These are phyloP conservation scores for Fomitopsis palustris DNA, from an alignment of 1,284 basidiomycete species.

Conservation along the genomic window DNA sequence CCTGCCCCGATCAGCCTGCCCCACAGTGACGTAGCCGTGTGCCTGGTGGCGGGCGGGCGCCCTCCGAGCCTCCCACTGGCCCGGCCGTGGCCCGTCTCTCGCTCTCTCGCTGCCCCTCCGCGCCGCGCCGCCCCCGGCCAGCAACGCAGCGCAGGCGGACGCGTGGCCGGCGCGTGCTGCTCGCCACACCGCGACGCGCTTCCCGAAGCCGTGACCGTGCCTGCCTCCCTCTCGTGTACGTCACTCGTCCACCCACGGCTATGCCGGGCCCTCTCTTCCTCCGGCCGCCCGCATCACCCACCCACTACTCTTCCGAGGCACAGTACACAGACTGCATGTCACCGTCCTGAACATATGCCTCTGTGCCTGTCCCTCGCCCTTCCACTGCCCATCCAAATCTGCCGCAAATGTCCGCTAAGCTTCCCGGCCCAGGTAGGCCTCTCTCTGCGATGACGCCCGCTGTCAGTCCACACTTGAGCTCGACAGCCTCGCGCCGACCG, in stretches of 20 bases:
- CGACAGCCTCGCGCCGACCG: too few relatives aligned
- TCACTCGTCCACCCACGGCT: background rate
- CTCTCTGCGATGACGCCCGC: too few relatives aligned
- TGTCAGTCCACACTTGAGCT: too few relatives aligned
- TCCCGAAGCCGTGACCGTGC: background rate
- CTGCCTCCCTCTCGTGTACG: background rate
- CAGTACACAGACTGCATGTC: constrained; percentile 61
- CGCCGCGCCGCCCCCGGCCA: background rate
- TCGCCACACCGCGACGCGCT: background rate
- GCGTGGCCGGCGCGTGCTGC: background rate
- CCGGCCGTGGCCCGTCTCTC: background rate
- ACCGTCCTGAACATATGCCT: too few relatives aligned
- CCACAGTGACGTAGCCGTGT: background rate
- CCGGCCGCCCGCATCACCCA: background rate
- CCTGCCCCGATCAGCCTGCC: background rate
- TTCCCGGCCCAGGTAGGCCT: too few relatives aligned
- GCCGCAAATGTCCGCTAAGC: too few relatives aligned
- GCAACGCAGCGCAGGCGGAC: background rate
- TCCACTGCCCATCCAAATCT: too few relatives aligned
- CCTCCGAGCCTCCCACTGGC: too few relatives aligned
- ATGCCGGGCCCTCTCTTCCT: background rate
- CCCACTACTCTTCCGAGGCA: too few relatives aligned
- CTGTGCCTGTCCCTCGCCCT: too few relatives aligned
- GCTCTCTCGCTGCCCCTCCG: background rate
- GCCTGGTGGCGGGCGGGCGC: background rate